A percentile compares a stretch with the other conserved stretches of the same genome.
Evolutionary conservation across 805 yeast genomes (phyloP).

Genomic region (Candida tibetensis): DNA sequence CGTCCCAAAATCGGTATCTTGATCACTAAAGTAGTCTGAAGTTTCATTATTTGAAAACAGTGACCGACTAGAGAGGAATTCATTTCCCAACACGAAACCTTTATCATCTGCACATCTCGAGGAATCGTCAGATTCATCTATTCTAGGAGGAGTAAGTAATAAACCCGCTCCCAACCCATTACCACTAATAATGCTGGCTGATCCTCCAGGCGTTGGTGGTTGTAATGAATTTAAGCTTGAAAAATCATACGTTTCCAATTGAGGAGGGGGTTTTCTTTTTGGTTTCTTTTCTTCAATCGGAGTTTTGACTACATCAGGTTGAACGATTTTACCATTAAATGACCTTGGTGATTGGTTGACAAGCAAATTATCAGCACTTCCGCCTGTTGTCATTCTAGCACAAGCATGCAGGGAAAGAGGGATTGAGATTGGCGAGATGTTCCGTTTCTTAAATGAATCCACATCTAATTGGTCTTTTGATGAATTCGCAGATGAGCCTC

Average conservation of each 20-base stretch:
- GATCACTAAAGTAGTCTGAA: constrained; percentile 3
- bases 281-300: constrained; percentile 7
- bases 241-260: neutral
- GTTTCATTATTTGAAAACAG: constrained; percentile 11
- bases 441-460: constrained; percentile 1
- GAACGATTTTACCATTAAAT: neutral
- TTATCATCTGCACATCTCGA: neutral
- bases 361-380: constrained; percentile 20
- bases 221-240: constrained; percentile 1
- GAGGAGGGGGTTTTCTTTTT: constrained; percentile 32
- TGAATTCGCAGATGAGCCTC: neutral
- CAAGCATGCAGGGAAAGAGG: constrained; percentile 29
- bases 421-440: constrained; percentile 23
- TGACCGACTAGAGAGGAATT: constrained; percentile 8
- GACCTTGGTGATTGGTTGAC: constrained; percentile 1
- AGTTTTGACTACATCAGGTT: constrained; percentile 10
- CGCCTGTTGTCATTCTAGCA: constrained; percentile 23
- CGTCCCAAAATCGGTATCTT: constrained; percentile 6
- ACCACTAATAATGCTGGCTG: neutral
- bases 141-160: neutral
- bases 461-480: constrained; percentile 1
- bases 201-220: too few species aligned
- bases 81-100: neutral
- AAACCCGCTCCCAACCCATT: too few species aligned
- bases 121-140: neutral